Evolutionary conservation across 164 flowering plant species (phyloP), one percentile per base, ranked within the genome.

Genomic region (Umbellularia californica): DNA sequence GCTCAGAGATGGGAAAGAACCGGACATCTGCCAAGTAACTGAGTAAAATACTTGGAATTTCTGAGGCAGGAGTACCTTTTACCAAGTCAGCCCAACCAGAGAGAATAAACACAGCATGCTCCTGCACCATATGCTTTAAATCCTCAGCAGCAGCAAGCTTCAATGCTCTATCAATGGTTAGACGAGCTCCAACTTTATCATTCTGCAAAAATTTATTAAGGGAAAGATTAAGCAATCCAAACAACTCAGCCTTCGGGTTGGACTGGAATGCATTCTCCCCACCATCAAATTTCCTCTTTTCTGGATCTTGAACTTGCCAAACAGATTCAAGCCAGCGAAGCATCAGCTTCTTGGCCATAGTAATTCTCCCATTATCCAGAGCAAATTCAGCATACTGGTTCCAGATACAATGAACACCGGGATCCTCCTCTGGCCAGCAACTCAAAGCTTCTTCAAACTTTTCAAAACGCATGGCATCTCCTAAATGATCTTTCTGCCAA

Each of bases 391-490:
- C 89, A 85, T 88, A 92, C 76, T 92, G 97, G 80, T 92, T 90
- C 96, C 94, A 94, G 71, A 94, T 82, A 70, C 92, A 88, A 50
- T 92, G 92, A 70, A 89, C 70, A 50, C 96, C 97, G 72, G 91
- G 87, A n/a, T 71, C 72, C 23, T 86, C 91, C 64, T 81, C 84
- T 2, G 89, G 90, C 95, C 96, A 90, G 22, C 80, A 84, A 74
- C 65, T 67, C 63, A 91, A 72, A 24, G 87, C 90, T 28, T 87
- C 87, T 79, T 89, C 91, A 86, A 92, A 94, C 65, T 86, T 87
- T 41, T 60, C 75, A 76, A 84, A 82, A 72, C 71, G 77, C 13
- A 33, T 2, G 68, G 73, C 80, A 67, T 77, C 79, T 65, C 75
- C 84, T 71, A 47, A 70, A 65, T 73, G 82, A 67, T 71, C 70